phyloP scores from a whole-genome alignment of 2,329 filamentous ascomycete genomes.

The Talaromyces albobiverticillius region DNA sequence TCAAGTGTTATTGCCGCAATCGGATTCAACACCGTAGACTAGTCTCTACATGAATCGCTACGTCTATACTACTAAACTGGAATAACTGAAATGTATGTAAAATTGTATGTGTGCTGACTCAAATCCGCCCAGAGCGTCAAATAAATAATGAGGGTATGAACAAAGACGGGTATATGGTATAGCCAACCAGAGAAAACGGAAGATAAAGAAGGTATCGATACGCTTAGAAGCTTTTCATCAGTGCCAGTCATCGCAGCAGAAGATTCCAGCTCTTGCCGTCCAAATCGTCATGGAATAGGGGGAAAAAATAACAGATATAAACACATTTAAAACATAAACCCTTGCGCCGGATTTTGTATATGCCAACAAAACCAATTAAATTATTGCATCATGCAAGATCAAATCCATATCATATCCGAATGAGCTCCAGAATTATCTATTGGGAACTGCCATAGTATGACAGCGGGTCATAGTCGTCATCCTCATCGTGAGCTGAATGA shows the following conservation, averaged over 20 bases:
- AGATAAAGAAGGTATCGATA: conserved; percentile 4
- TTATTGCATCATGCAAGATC: conserved; percentile 3
- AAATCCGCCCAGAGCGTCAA: not conserved
- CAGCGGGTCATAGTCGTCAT: conserved; percentile 15
- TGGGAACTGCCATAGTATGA: conserved; percentile 12
- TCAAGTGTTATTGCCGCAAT: too few species aligned
- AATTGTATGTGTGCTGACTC: not conserved
- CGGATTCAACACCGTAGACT: too few species aligned
- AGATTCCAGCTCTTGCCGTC: conserved; percentile 8
- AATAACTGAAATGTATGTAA: not conserved
- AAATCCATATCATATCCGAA: not conserved
- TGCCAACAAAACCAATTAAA: not conserved
- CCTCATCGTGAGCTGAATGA: conserved; percentile 8
- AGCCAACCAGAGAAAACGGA: not conserved
- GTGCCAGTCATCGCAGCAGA: conserved; percentile 8
- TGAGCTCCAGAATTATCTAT: conserved; percentile 2
- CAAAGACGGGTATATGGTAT: conserved; percentile 7
- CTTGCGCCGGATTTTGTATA: not conserved
- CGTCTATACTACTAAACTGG: not conserved
- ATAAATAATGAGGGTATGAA: not conserved
- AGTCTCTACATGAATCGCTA: not conserved
- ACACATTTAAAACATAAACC: not conserved
- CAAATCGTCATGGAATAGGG: conserved; percentile 2
- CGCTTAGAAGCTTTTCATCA: conserved; percentile 11
- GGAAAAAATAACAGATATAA: not conserved